A percentile compares a stretch with the other conserved stretches of the same genome.
Evolutionary conservation across 305 asterid species (phyloP).

Genomic region (Solanum aculeatissimum): DNA sequence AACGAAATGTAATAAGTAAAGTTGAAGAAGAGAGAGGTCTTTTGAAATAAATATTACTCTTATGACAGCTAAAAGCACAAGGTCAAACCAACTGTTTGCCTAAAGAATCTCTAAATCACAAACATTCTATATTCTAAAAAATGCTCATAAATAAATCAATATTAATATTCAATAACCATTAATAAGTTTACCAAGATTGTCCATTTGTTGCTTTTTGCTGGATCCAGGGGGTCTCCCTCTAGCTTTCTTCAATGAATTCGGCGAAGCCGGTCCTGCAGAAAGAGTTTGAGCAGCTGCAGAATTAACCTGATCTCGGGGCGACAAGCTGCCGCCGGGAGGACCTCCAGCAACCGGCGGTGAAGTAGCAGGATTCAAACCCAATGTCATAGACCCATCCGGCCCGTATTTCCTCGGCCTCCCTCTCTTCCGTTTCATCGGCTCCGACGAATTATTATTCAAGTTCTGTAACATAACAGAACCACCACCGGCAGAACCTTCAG

Average conservation of each 20-base stretch:
- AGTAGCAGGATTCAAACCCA: background rate
- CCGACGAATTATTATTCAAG: background rate
- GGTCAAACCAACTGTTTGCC: background rate
- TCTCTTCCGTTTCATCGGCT: background rate
- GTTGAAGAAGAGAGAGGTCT: background rate
- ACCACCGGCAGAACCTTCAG: background rate
- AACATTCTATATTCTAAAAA: background rate
- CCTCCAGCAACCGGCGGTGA: background rate
- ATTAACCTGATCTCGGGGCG: background rate
- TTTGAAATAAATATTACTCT: background rate
- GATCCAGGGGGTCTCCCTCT: slow-evolving; percentile 14
- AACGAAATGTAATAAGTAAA: background rate
- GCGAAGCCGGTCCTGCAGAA: background rate
- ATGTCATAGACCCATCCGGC: background rate
- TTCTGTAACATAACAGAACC: background rate
- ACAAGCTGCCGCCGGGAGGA: background rate
- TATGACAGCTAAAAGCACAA: background rate
- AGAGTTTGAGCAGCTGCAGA: background rate
- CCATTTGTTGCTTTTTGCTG: background rate
- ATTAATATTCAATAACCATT: background rate
- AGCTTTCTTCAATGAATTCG: background rate
- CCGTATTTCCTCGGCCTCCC: slow-evolving; percentile 19
- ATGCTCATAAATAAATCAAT: background rate
- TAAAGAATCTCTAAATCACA: background rate
- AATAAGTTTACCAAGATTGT: background rate